phyloP scores from a whole-genome alignment of 306 rosid species.

The Senna tora region DNA sequence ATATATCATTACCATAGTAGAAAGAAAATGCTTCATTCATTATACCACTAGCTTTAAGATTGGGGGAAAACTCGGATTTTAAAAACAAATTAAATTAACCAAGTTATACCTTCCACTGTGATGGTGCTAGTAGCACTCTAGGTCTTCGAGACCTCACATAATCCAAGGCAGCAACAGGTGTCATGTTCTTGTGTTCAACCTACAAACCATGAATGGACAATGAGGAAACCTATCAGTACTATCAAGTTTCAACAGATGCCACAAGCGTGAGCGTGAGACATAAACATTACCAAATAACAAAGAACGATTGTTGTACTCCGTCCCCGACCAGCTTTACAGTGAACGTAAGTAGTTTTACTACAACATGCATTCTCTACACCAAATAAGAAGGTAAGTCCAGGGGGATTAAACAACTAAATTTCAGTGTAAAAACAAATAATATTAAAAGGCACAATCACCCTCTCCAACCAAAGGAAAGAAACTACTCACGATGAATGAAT shows the following conservation, averaged over 20 bases:
- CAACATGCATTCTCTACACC: constrained; percentile 63
- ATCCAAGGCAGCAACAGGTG: constrained; percentile 79
- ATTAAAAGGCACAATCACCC: constrained; percentile 11
- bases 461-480: not conserved
- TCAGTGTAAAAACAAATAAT: constrained; percentile 4
- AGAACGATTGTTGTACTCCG: constrained; percentile 98
- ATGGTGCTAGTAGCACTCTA: constrained; percentile 86
- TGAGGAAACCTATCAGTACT: not conserved
- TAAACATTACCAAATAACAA: constrained; percentile 80
- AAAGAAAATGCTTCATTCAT: not conserved
- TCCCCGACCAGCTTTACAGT: constrained; percentile 98
- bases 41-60: constrained; percentile 4
- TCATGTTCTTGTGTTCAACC: constrained; percentile 89
- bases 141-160: constrained; percentile 92
- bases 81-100: constrained; percentile 14
- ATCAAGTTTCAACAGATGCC: constrained; percentile 23
- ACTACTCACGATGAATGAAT: constrained; percentile 80
- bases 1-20: not conserved
- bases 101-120: constrained; percentile 83
- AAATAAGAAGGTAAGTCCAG: constrained; percentile 22
- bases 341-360: constrained; percentile 90
- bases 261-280: constrained; percentile 2
- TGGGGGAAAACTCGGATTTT: not conserved
- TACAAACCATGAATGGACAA: constrained; percentile 41
- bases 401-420: not conserved